Evolutionary conservation across 2,329 filamentous ascomycete species (phyloP).

Genomic region (Annulohypoxylon truncatum): DNA sequence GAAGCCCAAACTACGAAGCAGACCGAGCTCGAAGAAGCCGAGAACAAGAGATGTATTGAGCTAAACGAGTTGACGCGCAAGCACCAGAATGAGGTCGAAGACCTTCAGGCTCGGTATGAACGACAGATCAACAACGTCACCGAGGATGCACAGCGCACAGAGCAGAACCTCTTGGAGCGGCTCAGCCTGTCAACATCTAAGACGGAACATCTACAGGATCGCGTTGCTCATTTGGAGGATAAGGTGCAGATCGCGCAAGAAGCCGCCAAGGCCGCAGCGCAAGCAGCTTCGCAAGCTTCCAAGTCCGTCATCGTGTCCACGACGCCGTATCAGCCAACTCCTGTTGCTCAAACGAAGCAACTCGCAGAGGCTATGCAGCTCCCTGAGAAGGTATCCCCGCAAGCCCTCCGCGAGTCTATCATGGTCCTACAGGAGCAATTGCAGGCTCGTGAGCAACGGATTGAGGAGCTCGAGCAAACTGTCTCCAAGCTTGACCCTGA

Average conservation of each 20-base stretch:
- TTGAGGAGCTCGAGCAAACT: conserved; percentile 85
- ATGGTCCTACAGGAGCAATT: conserved; percentile 96
- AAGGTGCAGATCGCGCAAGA: conserved; percentile 90
- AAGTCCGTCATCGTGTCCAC: conserved; percentile 54
- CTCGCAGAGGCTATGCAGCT: conserved; percentile 60
- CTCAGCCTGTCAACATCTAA: conserved; percentile 86
- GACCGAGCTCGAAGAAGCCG: conserved; percentile 56
- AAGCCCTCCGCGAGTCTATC: conserved; percentile 95
- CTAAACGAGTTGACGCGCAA: conserved; percentile 57
- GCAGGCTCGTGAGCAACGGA: conserved; percentile 89
- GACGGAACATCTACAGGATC: conserved; percentile 86
- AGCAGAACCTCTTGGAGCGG: conserved; percentile 83
- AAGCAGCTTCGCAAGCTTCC: conserved; percentile 62
- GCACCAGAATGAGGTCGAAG: conserved; percentile 77
- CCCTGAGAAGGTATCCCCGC: conserved; percentile 90
- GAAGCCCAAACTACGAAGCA: conserved; percentile 79
- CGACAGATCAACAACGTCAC: conserved; percentile 76
- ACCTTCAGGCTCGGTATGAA: conserved; percentile 79
- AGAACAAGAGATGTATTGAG: conserved; percentile 57
- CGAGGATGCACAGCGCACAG: conserved; percentile 84
- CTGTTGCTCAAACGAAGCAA: conserved; percentile 55
- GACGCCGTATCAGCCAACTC: conserved; percentile 59
- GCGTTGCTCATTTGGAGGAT: conserved; percentile 85
- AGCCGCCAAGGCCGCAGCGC: conserved; percentile 83
- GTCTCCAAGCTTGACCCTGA: conserved; percentile 78